phyloP scores from a whole-genome alignment of 225 moss, liverwort and hornwort species.

The Thuidium tamariscinum region DNA sequence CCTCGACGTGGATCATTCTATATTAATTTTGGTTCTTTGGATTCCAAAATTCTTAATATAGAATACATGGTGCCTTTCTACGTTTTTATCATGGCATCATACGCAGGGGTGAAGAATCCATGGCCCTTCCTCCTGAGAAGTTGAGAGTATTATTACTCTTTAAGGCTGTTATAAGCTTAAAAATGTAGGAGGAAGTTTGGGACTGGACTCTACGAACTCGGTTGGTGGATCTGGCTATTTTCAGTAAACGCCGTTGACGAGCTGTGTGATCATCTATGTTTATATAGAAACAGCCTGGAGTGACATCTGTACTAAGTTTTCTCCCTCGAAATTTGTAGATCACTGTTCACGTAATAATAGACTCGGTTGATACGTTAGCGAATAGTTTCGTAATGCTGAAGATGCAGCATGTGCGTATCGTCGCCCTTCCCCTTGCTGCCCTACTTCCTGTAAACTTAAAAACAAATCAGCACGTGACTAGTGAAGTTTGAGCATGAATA shows the following conservation, averaged over 20 bases:
- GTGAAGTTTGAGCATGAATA: neutral
- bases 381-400: neutral
- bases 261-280: neutral
- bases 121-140: neutral
- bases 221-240: neutral
- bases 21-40: neutral
- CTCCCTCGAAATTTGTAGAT: neutral
- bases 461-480: neutral
- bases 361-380: neutral
- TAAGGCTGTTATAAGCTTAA: neutral
- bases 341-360: neutral
- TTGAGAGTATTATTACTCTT: neutral
- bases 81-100: neutral
- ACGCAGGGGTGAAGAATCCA: neutral
- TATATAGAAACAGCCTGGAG: neutral
- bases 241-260: conserved; percentile 1
- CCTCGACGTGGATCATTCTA: neutral
- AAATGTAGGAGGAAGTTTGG: neutral
- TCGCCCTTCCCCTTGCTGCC: neutral
- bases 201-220: neutral
- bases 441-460: neutral
- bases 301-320: neutral
- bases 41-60: too few relatives aligned
- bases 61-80: neutral
- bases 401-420: neutral